These are phyloP conservation scores for Macrophomina tecta DNA, from an alignment of 2,329 filamentous ascomycete species.

Conservation along the genomic window DNA sequence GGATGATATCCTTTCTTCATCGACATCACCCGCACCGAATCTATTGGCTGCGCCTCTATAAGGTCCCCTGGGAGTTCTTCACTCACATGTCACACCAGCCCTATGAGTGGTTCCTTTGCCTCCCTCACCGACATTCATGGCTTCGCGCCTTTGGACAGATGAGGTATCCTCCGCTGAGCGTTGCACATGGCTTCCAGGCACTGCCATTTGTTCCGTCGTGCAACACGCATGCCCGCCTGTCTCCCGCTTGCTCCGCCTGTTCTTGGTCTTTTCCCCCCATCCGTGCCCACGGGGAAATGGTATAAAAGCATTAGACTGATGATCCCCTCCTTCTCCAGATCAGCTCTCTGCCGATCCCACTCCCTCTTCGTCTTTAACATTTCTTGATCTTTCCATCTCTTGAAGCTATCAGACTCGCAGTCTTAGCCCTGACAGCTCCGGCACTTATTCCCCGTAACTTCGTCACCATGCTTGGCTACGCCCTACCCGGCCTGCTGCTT, in stretches of 20 bases:
- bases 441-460: neutral
- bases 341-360: neutral
- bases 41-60: constrained; percentile 12
- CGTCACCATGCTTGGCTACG: constrained; percentile 13
- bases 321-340: neutral
- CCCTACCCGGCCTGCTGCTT: constrained; percentile 15
- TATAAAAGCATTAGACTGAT: constrained; percentile 12
- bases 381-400: neutral
- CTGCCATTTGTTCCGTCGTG: constrained; percentile 19
- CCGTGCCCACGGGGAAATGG: neutral
- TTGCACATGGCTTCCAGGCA: constrained; percentile 26
- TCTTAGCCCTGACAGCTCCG: neutral
- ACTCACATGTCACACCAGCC: constrained; percentile 18
- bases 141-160: constrained; percentile 7
- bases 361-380: neutral
- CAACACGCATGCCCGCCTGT: constrained; percentile 26
- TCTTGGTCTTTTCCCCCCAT: constrained; percentile 8
- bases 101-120: constrained; percentile 7
- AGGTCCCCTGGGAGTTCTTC: neutral
- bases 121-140: neutral
- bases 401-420: too few species aligned
- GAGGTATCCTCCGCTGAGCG: constrained; percentile 15
- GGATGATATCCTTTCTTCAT: neutral
- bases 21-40: constrained; percentile 9
- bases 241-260: neutral